Evolutionary conservation across 106 monocot genomes (phyloP), one percentile per base, ranked within the genome.

Genomic region (Posidonia australis): DNA sequence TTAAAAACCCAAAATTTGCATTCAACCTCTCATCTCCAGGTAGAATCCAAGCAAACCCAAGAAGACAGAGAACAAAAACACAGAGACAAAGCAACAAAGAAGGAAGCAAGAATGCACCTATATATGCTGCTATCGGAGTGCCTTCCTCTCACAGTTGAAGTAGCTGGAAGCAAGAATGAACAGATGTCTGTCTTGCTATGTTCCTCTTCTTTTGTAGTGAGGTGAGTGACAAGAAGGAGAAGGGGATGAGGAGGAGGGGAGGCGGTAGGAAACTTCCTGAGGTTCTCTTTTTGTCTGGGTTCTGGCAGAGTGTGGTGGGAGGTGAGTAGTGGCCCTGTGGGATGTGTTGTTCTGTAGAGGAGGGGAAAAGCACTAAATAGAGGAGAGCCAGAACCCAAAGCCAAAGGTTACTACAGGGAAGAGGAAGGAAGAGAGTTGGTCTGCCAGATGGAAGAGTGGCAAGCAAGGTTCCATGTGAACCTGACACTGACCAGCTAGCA

Each of bases 251-350:
- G 69, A 36, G 55, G 51, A 47, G 75, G 28, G 66, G 42, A 66
- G 42, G 61, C 25, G 67, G 58, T 41, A 73, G 74, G 81, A 86
- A 86, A 81, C 81, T 86, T 86, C 81, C 77, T 62, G 75, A 54
- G 72, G 26, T 74, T 64, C 72, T 76, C 78, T 85, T 82, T 86
- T 81, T 76, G 82, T 79, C 71, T 68, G 82, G 79, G 82, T 82
- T 82, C 18, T n/a, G 76, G 73, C 82, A 79, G 68, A 36, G 62
- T 3, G 44, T 67, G 58, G 51, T 44, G 62, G 43, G 53, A 19
- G 36, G 58, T 58, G 68, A 13, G 36, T 17, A 13, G 43, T 26
- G 20, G 23, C 47, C 13, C n/a, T 65, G 24, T 24, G 17, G 36
- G 2, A 36, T 36, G 36, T 36, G 36, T 36, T 36, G 2, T 7